Evolutionary conservation across 1,139 yeast genomes (phyloP).

Genomic region (Magnusiomyces sp.): DNA sequence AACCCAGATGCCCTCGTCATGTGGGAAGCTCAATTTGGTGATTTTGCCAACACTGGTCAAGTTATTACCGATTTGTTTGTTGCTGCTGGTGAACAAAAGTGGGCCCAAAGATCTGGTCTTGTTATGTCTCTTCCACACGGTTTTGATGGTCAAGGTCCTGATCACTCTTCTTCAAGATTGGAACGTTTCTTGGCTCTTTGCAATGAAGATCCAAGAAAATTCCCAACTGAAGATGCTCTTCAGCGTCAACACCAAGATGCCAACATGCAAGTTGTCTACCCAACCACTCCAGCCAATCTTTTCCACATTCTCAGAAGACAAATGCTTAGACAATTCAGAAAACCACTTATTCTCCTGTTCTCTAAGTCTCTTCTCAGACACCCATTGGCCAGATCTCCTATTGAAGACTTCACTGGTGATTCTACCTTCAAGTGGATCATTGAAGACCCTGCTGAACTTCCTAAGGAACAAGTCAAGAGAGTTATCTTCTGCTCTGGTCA

Average conservation of each 20-base stretch:
- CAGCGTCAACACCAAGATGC: constrained; percentile 98
- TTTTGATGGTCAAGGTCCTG: constrained; percentile 99
- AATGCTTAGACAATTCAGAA: constrained; percentile 98
- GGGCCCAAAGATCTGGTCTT: constrained; percentile 98
- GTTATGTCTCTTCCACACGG: constrained; percentile 97
- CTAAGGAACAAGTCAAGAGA: constrained; percentile 82
- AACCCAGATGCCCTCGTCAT: constrained; percentile 94
- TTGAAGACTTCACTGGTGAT: constrained; percentile 82
- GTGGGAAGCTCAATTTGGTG: constrained; percentile 99
- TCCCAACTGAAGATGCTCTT: constrained; percentile 83
- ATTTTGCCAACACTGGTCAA: constrained; percentile 98
- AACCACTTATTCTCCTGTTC: constrained; percentile 83
- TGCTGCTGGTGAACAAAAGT: constrained; percentile 94
- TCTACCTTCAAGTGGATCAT: constrained; percentile 93
- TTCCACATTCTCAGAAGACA: constrained; percentile 98
- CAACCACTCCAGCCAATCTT: constrained; percentile 93
- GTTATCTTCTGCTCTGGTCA: constrained; percentile 84
- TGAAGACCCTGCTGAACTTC: constrained; percentile 78
- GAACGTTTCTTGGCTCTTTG: constrained; percentile 95
- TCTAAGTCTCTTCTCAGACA: constrained; percentile 94
- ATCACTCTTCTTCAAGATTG: constrained; percentile 95
- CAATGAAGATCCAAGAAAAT: constrained; percentile 89
- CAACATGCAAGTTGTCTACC: constrained; percentile 96
- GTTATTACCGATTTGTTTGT: constrained; percentile 95
- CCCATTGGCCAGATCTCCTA: constrained; percentile 86